A percentile compares a stretch with the other conserved stretches of the same genome.
These are phyloP conservation scores for Magnolia officinalis DNA, from an alignment of 164 flowering plant genomes.

Conservation along the genomic window DNA sequence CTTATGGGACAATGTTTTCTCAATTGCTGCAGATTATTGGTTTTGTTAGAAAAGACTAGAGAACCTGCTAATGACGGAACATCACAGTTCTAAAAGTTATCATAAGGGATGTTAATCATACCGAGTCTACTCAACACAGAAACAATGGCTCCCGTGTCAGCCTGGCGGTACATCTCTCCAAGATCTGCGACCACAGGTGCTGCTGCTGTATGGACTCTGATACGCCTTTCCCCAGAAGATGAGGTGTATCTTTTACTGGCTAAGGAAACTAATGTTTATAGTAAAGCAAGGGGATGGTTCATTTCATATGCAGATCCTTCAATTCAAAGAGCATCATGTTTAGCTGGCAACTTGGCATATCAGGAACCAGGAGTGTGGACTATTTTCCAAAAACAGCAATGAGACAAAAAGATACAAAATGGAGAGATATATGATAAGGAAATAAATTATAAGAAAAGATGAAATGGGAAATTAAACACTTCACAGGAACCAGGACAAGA, in stretches of 20 bases:
- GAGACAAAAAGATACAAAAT: neutral
- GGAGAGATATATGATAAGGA: neutral
- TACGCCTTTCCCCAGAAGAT: conserved; percentile 97
- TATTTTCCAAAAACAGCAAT: no score
- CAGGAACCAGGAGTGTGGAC: neutral
- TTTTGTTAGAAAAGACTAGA: neutral
- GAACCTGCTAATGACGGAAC: neutral
- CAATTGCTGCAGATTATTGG: conserved; percentile 65
- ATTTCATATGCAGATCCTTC: neutral
- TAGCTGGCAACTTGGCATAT: neutral
- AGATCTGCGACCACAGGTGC: conserved; percentile 90
- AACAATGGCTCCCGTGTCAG: conserved; percentile 84
- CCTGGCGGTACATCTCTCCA: conserved; percentile 93
- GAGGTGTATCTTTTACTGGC: conserved; percentile 78
- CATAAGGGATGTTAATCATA: conserved; percentile 21
- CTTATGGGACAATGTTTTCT: conserved; percentile 76
- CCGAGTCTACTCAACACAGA: conserved; percentile 76
- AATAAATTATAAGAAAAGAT: neutral
- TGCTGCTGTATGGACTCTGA: conserved; percentile 96
- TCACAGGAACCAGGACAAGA: neutral
- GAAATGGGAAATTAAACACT: neutral
- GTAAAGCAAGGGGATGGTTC: neutral
- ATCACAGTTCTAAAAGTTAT: neutral
- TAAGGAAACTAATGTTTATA: conserved; percentile 30
- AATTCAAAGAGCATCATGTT: neutral